Conservation (phyloP, 768 basidiomycete genomes). For the Pleurotus tuoliensis region DNA sequence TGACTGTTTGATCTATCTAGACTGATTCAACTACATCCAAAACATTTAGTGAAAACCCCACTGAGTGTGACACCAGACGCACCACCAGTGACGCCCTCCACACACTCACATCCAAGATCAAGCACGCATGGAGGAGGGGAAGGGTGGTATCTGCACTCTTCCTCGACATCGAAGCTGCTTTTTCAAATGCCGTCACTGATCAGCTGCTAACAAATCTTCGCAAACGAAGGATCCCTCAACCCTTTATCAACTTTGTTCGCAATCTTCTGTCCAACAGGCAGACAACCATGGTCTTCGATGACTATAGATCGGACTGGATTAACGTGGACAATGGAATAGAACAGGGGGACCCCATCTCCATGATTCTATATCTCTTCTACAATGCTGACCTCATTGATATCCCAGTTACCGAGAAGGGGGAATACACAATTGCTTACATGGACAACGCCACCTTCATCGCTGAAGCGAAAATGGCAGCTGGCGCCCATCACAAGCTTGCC, state of each 20-base stretch:
- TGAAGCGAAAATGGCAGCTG: slow-evolving; percentile 3
- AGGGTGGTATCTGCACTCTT: slow-evolving; percentile 33
- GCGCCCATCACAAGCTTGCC: not conserved
- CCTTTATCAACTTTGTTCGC: slow-evolving; percentile 15
- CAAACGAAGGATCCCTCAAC: slow-evolving; percentile 20
- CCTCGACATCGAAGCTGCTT: slow-evolving; percentile 40
- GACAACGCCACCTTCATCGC: slow-evolving; percentile 13
- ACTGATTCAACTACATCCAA: too few relatives aligned
- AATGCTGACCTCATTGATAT: slow-evolving; percentile 18
- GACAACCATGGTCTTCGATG: slow-evolving; percentile 17
- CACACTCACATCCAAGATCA: slow-evolving; percentile 26
- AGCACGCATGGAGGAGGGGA: slow-evolving; percentile 29
- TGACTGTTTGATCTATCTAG: too few relatives aligned
- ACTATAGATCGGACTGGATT: slow-evolving; percentile 8
- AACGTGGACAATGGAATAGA: not conserved
- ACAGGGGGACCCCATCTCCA: slow-evolving; percentile 2
- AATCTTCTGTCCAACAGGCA: slow-evolving; percentile 10
- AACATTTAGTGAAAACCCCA: too few relatives aligned
- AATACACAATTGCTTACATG: slow-evolving; percentile 11
- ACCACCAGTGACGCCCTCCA: slow-evolving; percentile 32
- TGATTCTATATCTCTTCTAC: slow-evolving; percentile 18
- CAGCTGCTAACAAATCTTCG: slow-evolving; percentile 27
- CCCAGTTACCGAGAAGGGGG: not conserved
- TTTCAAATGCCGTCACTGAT: slow-evolving; percentile 31
- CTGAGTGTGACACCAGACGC: too few relatives aligned